Conservation (phyloP, 108 stramenopile species). For the Cyclostephanos invisitatus region DNA sequence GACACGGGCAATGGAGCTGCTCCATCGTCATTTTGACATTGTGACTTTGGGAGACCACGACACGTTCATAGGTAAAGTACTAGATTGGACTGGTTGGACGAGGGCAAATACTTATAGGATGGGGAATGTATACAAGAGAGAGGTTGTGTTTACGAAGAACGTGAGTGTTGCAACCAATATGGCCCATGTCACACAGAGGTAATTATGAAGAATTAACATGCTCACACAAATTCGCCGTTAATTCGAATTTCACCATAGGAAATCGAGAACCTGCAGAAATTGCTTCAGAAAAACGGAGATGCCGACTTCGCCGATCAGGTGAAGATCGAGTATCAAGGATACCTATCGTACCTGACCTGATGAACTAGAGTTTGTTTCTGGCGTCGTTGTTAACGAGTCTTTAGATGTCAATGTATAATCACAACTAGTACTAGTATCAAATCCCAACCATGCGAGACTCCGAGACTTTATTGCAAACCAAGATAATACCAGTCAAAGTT, state of each 20-base stretch:
- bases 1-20: conserved; percentile 16
- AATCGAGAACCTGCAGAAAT: conserved; percentile 3
- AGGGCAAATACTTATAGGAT: not conserved
- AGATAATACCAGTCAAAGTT: no score
- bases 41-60: conserved; percentile 23
- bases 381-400: no score
- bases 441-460: no score
- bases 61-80: not conserved
- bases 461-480: no score
- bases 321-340: not conserved
- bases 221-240: not conserved
- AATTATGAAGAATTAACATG: not conserved
- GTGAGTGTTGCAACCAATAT: not conserved
- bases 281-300: conserved; percentile 5
- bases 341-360: conserved; percentile 1
- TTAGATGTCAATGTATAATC: no score
- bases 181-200: no score
- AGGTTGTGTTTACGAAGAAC: not conserved
- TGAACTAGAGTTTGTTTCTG: not conserved
- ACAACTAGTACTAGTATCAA: no score
- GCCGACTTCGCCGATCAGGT: not conserved
- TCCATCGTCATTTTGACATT: conserved; percentile 32
- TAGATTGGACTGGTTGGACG: conserved; percentile 19
- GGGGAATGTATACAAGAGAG: not conserved
- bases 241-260: not conserved